Evolutionary conservation across 495 filamentous ascomycete genomes (phyloP).

Genomic region (Cercophora newfieldiana): DNA sequence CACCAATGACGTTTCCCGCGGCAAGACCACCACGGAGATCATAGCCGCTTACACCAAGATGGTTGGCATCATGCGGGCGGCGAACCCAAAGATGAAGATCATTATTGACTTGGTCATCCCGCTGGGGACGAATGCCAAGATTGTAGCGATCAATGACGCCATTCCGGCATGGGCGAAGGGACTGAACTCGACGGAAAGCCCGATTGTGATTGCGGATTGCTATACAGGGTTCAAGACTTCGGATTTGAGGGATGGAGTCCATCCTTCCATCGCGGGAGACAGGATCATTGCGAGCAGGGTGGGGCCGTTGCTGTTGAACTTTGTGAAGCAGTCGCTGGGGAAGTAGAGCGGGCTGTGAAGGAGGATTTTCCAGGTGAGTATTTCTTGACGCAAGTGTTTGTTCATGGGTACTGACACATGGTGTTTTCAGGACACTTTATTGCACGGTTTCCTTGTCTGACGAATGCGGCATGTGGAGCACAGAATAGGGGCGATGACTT

Average conservation of each 20-base stretch:
- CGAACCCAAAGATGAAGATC: constrained; percentile 39
- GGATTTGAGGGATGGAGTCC: constrained; percentile 39
- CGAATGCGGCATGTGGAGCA: too few relatives aligned
- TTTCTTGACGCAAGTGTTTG: too few relatives aligned
- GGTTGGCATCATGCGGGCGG: constrained; percentile 35
- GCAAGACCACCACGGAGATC: constrained; percentile 32
- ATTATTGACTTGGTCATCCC: constrained; percentile 43
- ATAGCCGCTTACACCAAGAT: constrained; percentile 42
- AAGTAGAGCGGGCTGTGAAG: background rate
- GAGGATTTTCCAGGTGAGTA: background rate
- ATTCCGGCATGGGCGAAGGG: constrained; percentile 39
- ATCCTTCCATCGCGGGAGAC: constrained; percentile 41
- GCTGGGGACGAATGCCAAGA: constrained; percentile 21
- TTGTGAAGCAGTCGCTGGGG: constrained; percentile 22
- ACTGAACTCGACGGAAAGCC: constrained; percentile 35
- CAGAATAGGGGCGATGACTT: too few relatives aligned
- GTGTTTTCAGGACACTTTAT: too few relatives aligned
- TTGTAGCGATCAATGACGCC: constrained; percentile 35
- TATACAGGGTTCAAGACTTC: constrained; percentile 35
- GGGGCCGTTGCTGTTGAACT: constrained; percentile 35
- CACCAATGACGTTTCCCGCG: constrained; percentile 42
- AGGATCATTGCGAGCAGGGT: constrained; percentile 32
- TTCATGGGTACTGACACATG: too few relatives aligned
- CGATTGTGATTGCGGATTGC: constrained; percentile 43
- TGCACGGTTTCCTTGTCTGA: too few relatives aligned